Evolutionary conservation across 768 basidiomycete species (phyloP), one percentile per base, ranked within the genome.

Genomic region (Tulasnella sp.): DNA sequence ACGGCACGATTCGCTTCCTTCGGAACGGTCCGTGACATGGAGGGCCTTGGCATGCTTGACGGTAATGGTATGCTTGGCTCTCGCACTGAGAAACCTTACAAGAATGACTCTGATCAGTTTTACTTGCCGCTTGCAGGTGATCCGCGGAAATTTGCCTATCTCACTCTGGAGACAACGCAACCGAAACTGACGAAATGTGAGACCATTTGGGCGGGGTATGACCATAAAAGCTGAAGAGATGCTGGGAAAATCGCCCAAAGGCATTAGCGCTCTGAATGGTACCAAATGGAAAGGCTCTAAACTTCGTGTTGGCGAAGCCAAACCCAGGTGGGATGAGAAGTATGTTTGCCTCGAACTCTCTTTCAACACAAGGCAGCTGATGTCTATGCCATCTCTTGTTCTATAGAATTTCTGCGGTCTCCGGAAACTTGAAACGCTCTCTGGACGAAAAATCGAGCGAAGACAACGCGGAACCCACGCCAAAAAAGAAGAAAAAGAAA

Each of bases 241-340:
- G 30, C 17, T 41, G 38, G 13, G 17, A 58, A 52, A 7, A 47
- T 44, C 9, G 59, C 9, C 32, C 13, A 24, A 9, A 89, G 87
- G 87, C 70, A 74, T 87, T 69, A 89, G 81, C 67, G 69, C 81
- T 2, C 76, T 92, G 26, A 89, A 84, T 62, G 89, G 90, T 32
- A 81, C 85, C 4, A 86, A 80, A 0, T 93, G 88, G 86, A 91
- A 89, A 72, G 90, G 90, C n/a, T 73, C 88, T 21, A 90, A 86
- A 64, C 72, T 92, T 30, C 79, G 88, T 17, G 79, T 92, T 34
- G 87, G 87, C 8, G 87, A 90, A 64, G 88, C 89, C n/a, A 85
- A 81, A 63, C 84, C 83, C 1, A 83, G 89, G 68, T 90, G 76
- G 65, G 70, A 69, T 2, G 81, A 84, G 67, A 76, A 81, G 88